These are phyloP conservation scores for Salpingoeca rosetta DNA, from an alignment of 78 protist genomes.

Conservation along the genomic window DNA sequence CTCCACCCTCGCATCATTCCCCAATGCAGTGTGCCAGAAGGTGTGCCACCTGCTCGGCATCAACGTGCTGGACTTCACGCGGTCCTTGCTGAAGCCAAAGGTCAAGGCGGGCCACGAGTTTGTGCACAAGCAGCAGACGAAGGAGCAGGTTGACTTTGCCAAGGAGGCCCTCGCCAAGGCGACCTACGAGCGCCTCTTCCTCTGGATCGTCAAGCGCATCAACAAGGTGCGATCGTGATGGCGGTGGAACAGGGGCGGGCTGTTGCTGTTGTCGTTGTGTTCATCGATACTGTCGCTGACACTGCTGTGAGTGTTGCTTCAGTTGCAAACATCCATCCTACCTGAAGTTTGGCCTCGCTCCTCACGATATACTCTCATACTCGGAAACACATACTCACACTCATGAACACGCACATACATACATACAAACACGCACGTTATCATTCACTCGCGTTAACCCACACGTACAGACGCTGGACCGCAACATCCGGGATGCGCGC, in stretches of 20 bases:
- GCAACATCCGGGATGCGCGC: background rate
- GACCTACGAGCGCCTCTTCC: slow-evolving; percentile 84
- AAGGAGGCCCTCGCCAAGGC: slow-evolving; percentile 88
- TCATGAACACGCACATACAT: too few relatives aligned
- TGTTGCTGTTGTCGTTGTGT: too few relatives aligned
- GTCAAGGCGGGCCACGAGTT: slow-evolving; percentile 60
- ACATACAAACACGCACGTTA: too few relatives aligned
- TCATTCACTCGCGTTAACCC: too few relatives aligned
- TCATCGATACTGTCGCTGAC: too few relatives aligned
- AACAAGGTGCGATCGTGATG: too few relatives aligned
- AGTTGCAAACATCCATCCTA: too few relatives aligned
- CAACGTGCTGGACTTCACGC: slow-evolving; percentile 1
- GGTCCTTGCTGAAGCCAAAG: slow-evolving; percentile 6
- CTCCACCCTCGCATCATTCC: slow-evolving; percentile 24
- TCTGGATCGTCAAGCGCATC: slow-evolving; percentile 71
- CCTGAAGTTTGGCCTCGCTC: too few relatives aligned
- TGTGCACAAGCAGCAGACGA: slow-evolving; percentile 53
- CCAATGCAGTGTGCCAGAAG: background rate
- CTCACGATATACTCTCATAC: too few relatives aligned
- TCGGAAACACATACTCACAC: too few relatives aligned
- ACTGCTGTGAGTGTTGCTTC: too few relatives aligned
- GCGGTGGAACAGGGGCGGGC: too few relatives aligned
- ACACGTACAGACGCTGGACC: slow-evolving; percentile 31
- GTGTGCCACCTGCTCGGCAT: slow-evolving; percentile 29
- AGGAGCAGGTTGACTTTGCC: slow-evolving; percentile 50